Base-by-base conservation (phyloP, 2,329 filamentous ascomycete genomes). In the Colletotrichum spaethianum region DNA sequence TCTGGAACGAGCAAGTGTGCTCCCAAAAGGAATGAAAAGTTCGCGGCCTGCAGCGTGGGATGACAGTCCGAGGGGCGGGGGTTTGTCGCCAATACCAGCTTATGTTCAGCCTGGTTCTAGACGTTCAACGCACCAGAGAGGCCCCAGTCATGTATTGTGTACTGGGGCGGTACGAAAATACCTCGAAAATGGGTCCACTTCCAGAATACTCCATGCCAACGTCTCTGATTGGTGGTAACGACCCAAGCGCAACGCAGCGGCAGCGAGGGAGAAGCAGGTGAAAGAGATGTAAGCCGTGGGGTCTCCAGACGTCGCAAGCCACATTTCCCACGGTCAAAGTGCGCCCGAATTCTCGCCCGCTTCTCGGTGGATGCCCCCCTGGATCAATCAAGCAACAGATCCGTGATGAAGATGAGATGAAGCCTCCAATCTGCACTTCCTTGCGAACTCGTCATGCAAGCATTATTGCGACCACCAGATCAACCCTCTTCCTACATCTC, bases 381-480 rank as follows among this genome's bases (percentile, higher is more conserved):
- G 50, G 62, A 62, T 73, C 67, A 71, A 62, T 62, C 70, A 42
- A 73, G 70, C 61, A 73, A 71, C 67, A 52, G 67, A 71, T 71
- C 67, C 67, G 70, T 62, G 61, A 67, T 57, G 55, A 70, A 44
- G 36, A 60, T 46, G n/a, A 38, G 57, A 66, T 50, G 44, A 61
- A 70, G 65, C 38, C 63, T 63, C 36, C 57, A 62, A 40, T 42
- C 44, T 46, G 50, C 57, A 52, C 23, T 57, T 63, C 64, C 57
- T 57, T 63, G 68, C 42, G 46, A 61, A n/a, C 28, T 33, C 36
- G 9, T 61, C 53, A 61, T 63, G 50, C 55, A 56, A 20, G 20
- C 48, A 46, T 26, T 40, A 28, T 52, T 56, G 33, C 40, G 31
- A 52, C 36, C 53, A n/a, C 20, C 60, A 52, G 42, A 69, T 44